Conservation (phyloP, 768 basidiomycete genomes). For the Guyanaporus albipodus region DNA sequence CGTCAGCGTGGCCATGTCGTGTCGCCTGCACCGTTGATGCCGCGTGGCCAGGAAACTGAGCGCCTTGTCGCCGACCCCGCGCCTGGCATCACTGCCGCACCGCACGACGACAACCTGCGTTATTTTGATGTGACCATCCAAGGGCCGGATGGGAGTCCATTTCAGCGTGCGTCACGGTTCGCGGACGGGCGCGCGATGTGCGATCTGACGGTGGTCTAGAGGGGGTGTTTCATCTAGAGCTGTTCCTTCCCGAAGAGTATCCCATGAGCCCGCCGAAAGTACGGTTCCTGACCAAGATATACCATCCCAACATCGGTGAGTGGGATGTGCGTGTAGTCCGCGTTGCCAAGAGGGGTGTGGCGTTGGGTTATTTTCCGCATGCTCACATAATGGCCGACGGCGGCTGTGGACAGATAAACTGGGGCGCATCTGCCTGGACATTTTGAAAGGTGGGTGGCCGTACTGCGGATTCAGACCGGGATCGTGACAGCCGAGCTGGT, state of each 20-base stretch:
- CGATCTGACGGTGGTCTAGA: conserved; percentile 42
- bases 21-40: conserved; percentile 19
- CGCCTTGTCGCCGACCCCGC: conserved; percentile 94
- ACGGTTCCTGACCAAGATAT: conserved; percentile 95
- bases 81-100: conserved; percentile 91
- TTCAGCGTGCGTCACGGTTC: conserved; percentile 56
- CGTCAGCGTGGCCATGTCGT: conserved; percentile 14
- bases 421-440: conserved; percentile 96
- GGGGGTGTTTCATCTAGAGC: conserved; percentile 91
- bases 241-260: conserved; percentile 98
- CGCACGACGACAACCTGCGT: conserved; percentile 95
- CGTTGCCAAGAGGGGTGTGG: conserved; percentile 9
- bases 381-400: conserved; percentile 22
- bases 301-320: conserved; percentile 98
- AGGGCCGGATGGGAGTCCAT: conserved; percentile 93
- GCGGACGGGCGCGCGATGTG: neutral
- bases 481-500: neutral
- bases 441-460: conserved; percentile 76
- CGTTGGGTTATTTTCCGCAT: conserved; percentile 14
- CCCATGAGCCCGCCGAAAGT: conserved; percentile 99
- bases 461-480: neutral
- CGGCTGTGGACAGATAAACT: conserved; percentile 83
- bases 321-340: conserved; percentile 10
- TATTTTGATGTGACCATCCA: conserved; percentile 99
- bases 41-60: conserved; percentile 80